Percentiles rank a stretch among this genome's conserved stretches.
Conservation (phyloP, 306 rosid genomes). For the Vicia faba region DNA sequence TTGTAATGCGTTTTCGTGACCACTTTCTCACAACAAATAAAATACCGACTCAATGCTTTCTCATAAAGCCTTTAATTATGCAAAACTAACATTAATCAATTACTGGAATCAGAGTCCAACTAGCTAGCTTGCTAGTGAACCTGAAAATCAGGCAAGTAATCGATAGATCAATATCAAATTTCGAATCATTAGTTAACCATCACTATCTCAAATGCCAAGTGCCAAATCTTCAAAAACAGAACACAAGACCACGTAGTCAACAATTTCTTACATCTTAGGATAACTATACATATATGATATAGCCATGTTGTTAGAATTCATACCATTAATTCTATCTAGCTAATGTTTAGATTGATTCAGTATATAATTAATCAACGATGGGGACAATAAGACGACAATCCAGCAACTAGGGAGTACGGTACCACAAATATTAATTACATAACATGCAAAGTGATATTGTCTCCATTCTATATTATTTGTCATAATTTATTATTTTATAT, state of each 20-base stretch:
- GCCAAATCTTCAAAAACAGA: constrained; percentile 44
- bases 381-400: no score
- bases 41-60: constrained; percentile 16
- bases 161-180: constrained; percentile 1
- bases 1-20: constrained; percentile 13
- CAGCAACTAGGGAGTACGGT: no score
- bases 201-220: constrained; percentile 37
- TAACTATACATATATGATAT: no score
- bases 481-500: no score
- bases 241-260: background rate
- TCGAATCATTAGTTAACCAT: constrained; percentile 44
- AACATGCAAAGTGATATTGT: no score
- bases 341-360: no score
- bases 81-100: constrained; percentile 18
- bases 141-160: constrained; percentile 27
- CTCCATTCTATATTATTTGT: no score
- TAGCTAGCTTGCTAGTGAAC: constrained; percentile 23
- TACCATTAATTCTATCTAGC: no score
- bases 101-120: constrained; percentile 27
- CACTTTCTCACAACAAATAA: constrained; percentile 28
- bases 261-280: background rate
- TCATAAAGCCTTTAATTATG: constrained; percentile 14
- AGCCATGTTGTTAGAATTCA: no score
- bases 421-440: no score
- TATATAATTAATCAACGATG: no score